phyloP scores from a whole-genome alignment of 441 rosid species.

The Euphorbia corollata region DNA sequence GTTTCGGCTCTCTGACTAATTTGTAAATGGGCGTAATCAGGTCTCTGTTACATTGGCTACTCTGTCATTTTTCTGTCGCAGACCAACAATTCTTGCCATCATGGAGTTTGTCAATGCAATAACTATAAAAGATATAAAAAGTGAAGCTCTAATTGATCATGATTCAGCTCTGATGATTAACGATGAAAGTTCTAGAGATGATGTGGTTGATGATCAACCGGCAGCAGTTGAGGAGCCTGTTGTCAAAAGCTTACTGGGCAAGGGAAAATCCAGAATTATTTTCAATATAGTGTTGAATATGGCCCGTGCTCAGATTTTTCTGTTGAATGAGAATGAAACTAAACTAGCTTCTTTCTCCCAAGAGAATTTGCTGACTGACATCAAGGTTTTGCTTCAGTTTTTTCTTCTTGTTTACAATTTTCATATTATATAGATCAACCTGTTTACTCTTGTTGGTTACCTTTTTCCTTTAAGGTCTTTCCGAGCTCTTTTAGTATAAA shows the following conservation, averaged over 20 bases:
- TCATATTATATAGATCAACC: conserved; percentile 18
- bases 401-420: conserved; percentile 9
- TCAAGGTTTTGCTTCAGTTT: conserved; percentile 55
- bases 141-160: conserved; percentile 51
- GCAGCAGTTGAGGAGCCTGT: conserved; percentile 43
- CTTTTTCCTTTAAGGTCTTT: conserved; percentile 54
- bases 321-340: conserved; percentile 91
- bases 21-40: conserved; percentile 41
- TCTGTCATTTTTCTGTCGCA: conserved; percentile 84
- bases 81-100: conserved; percentile 91
- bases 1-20: conserved; percentile 14
- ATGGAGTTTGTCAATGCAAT: conserved; percentile 84
- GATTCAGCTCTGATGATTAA: conserved; percentile 43
- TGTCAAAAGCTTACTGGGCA: conserved; percentile 85
- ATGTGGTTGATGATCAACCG: conserved; percentile 35
- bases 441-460: conserved; percentile 21
- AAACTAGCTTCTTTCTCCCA: conserved; percentile 85
- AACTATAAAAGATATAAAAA: conserved; percentile 53
- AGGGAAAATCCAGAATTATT: conserved; percentile 83
- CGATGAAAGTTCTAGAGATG: conserved; percentile 35
- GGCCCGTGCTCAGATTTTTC: conserved; percentile 83
- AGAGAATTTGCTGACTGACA: conserved; percentile 79
- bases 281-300: conserved; percentile 77
- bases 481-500: conserved; percentile 90
- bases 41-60: conserved; percentile 79